These are phyloP conservation scores for Tulasnella sp. DNA, from an alignment of 768 basidiomycete genomes.

Conservation along the genomic window DNA sequence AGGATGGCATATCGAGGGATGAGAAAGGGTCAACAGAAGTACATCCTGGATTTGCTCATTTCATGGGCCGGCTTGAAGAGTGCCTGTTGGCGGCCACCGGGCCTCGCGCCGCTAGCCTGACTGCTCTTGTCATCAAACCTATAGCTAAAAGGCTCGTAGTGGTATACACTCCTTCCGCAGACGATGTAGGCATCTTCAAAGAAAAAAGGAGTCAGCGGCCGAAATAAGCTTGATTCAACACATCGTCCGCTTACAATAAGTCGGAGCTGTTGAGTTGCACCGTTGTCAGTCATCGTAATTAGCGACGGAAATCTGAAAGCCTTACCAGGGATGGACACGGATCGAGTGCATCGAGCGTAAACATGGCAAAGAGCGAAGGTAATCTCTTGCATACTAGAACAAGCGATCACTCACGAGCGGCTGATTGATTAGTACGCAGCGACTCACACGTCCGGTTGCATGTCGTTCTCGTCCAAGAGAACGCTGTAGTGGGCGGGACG, in stretches of 20 bases:
- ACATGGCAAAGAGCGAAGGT: slow-evolving; percentile 42
- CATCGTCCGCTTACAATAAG: too few species aligned
- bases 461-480: slow-evolving; percentile 30
- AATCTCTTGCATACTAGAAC: slow-evolving; percentile 38
- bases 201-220: too few species aligned
- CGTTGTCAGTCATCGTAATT: slow-evolving; percentile 30
- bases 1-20: too few species aligned
- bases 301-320: slow-evolving; percentile 50
- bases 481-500: slow-evolving; percentile 49
- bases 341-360: slow-evolving; percentile 43
- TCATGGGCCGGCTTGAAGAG: too few species aligned
- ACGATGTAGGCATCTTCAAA: slow-evolving; percentile 14
- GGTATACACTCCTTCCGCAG: slow-evolving; percentile 9
- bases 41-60: too few species aligned
- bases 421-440: neutral
- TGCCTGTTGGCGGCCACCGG: too few species aligned
- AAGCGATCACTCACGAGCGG: neutral
- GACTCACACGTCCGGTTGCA: slow-evolving; percentile 25
- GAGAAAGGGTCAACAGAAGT: too few species aligned
- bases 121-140: neutral
- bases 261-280: slow-evolving; percentile 33
- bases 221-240: too few species aligned
- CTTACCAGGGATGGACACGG: slow-evolving; percentile 33
- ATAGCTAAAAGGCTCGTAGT: neutral
- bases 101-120: too few species aligned